A percentile compares a stretch with the other conserved stretches of the same genome.
phyloP scores from a whole-genome alignment of 352 stramenopile genomes.

The Thalassiosira hispida region DNA sequence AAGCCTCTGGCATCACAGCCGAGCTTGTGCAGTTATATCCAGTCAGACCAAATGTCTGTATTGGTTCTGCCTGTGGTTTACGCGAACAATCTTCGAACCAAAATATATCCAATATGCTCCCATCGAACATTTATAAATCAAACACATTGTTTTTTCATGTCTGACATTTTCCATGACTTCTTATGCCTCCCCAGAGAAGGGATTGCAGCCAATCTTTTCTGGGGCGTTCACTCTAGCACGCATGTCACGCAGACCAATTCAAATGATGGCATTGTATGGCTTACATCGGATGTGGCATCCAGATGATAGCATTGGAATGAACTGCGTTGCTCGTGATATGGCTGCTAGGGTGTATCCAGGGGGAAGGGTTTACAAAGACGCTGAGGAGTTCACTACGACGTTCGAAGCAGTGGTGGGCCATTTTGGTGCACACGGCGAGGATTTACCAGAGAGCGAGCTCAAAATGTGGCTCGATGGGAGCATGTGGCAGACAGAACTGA shows the following conservation, averaged over 20 bases:
- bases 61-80: too few relatives aligned
- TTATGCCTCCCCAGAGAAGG: constrained; percentile 72
- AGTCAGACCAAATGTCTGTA: too few relatives aligned
- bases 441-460: constrained; percentile 58
- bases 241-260: constrained; percentile 77
- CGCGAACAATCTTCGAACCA: too few relatives aligned
- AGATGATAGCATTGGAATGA: constrained; percentile 71
- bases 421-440: constrained; percentile 71
- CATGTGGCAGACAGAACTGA: constrained; percentile 55
- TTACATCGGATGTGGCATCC: constrained; percentile 80
- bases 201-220: constrained; percentile 72
- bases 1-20: too few relatives aligned
- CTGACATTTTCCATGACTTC: too few relatives aligned
- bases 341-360: constrained; percentile 67
- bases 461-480: constrained; percentile 59
- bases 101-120: too few relatives aligned
- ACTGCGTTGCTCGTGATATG: constrained; percentile 59
- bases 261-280: constrained; percentile 79
- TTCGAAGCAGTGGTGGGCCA: constrained; percentile 78
- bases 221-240: constrained; percentile 76
- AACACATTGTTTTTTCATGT: too few relatives aligned
- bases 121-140: too few relatives aligned
- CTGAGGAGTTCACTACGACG: constrained; percentile 72
- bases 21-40: too few relatives aligned
- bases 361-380: constrained; percentile 51